phyloP scores from a whole-genome alignment of 805 yeast species.

The Jamesozyma gamospora region DNA sequence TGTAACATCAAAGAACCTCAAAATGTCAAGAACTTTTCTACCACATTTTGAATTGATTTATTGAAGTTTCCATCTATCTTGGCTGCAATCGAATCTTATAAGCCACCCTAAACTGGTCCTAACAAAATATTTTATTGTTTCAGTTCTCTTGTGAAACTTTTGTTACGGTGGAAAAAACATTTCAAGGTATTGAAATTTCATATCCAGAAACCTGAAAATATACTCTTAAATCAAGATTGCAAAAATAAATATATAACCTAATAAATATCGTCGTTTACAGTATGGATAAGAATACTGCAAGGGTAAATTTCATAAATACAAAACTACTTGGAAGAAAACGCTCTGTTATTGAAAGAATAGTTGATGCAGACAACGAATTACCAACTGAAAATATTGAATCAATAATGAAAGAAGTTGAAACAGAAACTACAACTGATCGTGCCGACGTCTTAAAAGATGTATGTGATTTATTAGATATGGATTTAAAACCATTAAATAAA shows the following conservation, averaged over 20 bases:
- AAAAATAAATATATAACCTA: too few relatives aligned
- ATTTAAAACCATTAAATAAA: constrained; percentile 11
- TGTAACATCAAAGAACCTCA: too few relatives aligned
- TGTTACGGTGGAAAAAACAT: too few relatives aligned
- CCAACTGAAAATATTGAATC: constrained; percentile 10
- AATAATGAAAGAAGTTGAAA: constrained; percentile 19
- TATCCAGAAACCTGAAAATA: background rate
- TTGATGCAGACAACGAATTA: constrained; percentile 4
- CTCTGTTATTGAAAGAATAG: constrained; percentile 7
- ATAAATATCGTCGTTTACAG: background rate
- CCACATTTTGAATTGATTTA: too few relatives aligned
- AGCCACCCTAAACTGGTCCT: too few relatives aligned
- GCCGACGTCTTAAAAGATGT: constrained; percentile 18
- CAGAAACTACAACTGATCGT: constrained; percentile 24
- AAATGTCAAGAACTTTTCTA: too few relatives aligned
- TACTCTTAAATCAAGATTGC: background rate
- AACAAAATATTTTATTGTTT: too few relatives aligned
- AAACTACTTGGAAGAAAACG: constrained; percentile 19
- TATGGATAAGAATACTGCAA: background rate
- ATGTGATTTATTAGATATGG: constrained; percentile 6
- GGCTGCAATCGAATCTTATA: too few relatives aligned
- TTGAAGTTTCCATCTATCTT: too few relatives aligned
- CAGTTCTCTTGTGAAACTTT: too few relatives aligned
- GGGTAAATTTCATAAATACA: constrained; percentile 10
- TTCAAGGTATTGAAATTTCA: too few relatives aligned